Evolutionary conservation across 306 rosid species (phyloP).

Genomic region (Prunus kanzakura): DNA sequence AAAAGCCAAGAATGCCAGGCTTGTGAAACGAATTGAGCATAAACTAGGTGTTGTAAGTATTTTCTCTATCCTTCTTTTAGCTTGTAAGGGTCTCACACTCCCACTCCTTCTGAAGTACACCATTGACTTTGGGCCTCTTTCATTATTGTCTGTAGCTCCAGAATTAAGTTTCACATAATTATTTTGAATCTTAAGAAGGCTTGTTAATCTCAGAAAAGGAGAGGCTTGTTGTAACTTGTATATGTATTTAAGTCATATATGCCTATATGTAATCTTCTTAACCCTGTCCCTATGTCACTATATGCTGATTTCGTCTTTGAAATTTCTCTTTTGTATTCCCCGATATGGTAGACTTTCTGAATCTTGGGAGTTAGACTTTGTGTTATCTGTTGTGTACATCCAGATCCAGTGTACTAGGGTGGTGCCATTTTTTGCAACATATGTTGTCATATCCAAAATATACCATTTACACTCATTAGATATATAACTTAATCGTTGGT

Average conservation of each 20-base stretch:
- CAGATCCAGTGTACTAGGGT: neutral
- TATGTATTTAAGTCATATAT: neutral
- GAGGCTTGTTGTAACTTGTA: neutral
- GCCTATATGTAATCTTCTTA: neutral
- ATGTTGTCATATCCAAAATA: neutral
- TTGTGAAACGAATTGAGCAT: slow-evolving; percentile 62
- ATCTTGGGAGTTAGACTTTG: too few species aligned
- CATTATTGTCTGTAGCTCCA: neutral
- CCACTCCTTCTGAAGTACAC: neutral
- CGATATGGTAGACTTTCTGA: too few species aligned
- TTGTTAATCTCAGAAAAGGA: neutral
- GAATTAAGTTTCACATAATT: neutral
- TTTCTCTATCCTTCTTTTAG: neutral
- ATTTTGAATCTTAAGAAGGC: neutral
- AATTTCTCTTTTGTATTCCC: too few species aligned
- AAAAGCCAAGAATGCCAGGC: slow-evolving; percentile 54
- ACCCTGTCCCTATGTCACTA: too few species aligned
- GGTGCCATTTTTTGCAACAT: neutral
- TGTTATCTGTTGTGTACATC: too few species aligned
- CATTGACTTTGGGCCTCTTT: neutral
- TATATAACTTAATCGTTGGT: neutral
- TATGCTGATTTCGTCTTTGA: too few species aligned
- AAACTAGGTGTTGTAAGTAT: slow-evolving; percentile 71
- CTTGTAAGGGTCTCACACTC: neutral
- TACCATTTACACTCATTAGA: neutral